phyloP scores from a whole-genome alignment of 345 rosid species.

The Eucalyptus shirleyi region DNA sequence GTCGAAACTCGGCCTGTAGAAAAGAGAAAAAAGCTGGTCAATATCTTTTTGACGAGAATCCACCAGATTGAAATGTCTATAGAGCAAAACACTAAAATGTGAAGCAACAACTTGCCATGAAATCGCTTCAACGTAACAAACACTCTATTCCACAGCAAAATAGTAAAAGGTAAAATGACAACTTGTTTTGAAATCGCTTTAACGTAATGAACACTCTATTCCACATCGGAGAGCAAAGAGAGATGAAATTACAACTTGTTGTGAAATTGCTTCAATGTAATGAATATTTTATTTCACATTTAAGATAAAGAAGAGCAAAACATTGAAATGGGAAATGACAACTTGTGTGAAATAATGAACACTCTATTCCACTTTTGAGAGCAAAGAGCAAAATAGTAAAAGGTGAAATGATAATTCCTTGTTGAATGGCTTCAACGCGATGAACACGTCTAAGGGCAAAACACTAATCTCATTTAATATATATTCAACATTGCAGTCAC shows the following conservation, averaged over 20 bases:
- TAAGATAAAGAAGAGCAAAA: background rate
- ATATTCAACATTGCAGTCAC: too few species aligned
- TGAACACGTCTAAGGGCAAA: background rate
- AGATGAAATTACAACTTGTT: too few species aligned
- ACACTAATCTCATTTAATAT: too few species aligned
- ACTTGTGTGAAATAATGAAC: background rate
- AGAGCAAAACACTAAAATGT: too few species aligned
- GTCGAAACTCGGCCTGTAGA: background rate
- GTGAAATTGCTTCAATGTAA: background rate
- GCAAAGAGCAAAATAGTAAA: too few species aligned
- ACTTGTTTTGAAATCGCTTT: too few species aligned
- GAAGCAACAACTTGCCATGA: background rate
- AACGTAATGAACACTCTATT: background rate
- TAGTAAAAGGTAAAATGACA: too few species aligned
- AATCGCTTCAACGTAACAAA: background rate
- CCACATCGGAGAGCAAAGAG: too few species aligned
- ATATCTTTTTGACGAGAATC: background rate
- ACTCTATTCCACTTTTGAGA: background rate
- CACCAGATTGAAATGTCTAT: background rate
- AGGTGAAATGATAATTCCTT: background rate
- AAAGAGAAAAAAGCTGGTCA: background rate
- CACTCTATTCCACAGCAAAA: rapidly evolving
- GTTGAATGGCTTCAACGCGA: background rate
- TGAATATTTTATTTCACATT: too few species aligned
- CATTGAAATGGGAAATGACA: background rate